These are phyloP conservation scores for Penicillium desertorum DNA, from an alignment of 495 filamentous ascomycete species.

Conservation along the genomic window DNA sequence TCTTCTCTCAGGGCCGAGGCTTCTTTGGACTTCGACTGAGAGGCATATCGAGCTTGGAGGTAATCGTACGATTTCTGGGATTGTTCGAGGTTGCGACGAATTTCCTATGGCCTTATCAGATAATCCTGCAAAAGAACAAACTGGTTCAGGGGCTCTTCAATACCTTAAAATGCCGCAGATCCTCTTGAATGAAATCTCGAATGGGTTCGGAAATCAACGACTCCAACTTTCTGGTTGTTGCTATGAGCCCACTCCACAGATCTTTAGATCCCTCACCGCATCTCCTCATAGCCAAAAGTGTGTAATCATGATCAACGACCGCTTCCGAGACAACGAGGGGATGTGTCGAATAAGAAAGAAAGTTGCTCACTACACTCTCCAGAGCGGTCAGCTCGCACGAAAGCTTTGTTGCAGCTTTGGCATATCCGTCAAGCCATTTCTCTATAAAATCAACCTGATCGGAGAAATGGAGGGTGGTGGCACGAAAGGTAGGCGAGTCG, in stretches of 20 bases:
- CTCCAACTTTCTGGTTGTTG: conserved; percentile 72
- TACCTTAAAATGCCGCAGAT: conserved; percentile 67
- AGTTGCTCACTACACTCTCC: conserved; percentile 68
- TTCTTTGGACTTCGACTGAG: conserved; percentile 90
- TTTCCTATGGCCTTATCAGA: conserved; percentile 61
- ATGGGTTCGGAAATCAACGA: conserved; percentile 77
- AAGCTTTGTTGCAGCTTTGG: conserved; percentile 75
- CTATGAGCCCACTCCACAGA: conserved; percentile 77
- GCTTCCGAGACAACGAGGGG: conserved; percentile 73
- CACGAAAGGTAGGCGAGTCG: conserved; percentile 93
- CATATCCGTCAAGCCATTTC: conserved; percentile 87
- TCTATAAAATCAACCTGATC: conserved; percentile 92
- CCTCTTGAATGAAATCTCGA: conserved; percentile 67
- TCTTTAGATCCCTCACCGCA: conserved; percentile 83
- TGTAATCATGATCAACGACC: conserved; percentile 92
- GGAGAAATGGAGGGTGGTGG: conserved; percentile 80
- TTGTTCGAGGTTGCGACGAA: conserved; percentile 69
- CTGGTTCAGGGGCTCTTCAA: not conserved
- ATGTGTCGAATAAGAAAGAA: conserved; percentile 68
- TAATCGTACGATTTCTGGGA: conserved; percentile 81
- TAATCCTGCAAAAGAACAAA: not conserved
- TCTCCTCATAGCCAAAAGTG: conserved; percentile 76
- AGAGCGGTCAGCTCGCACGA: conserved; percentile 67
- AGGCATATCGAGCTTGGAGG: conserved; percentile 72
- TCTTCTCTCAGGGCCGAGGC: conserved; percentile 87